phyloP scores from a whole-genome alignment of 306 rosid species.

The Dryas octopetala region DNA sequence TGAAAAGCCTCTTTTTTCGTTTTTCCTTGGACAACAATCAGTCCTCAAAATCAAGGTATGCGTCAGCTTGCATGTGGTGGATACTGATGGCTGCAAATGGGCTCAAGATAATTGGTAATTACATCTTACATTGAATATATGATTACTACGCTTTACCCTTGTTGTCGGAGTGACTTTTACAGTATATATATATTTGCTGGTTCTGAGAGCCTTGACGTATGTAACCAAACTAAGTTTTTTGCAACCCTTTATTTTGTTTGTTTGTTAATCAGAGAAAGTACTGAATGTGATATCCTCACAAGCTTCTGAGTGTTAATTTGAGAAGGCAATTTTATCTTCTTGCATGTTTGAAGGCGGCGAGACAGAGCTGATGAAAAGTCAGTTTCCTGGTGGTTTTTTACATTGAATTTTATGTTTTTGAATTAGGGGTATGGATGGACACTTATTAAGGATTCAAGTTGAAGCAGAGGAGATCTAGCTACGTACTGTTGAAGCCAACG shows the following conservation, averaged over 20 bases:
- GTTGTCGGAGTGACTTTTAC: background rate
- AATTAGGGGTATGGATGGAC: background rate
- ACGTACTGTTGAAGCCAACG: too few relatives aligned
- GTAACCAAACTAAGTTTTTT: background rate
- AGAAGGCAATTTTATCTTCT: background rate
- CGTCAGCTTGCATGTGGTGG: constrained; percentile 85
- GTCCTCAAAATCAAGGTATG: constrained; percentile 91
- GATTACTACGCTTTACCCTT: background rate
- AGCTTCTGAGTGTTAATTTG: background rate
- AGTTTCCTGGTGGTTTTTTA: too few relatives aligned
- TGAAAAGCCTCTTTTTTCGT: background rate
- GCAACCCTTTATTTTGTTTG: background rate
- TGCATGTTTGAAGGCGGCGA: background rate
- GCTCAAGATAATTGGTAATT: constrained; percentile 86
- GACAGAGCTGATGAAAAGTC: too few relatives aligned
- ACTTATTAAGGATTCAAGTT: background rate
- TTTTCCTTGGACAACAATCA: constrained; percentile 45
- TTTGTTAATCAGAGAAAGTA: background rate
- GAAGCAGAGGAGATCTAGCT: too few relatives aligned
- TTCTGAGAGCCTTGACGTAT: background rate
- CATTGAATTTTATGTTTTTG: background rate
- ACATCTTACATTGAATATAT: constrained; percentile 4
- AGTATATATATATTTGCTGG: background rate
- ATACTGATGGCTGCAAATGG: constrained; percentile 91
- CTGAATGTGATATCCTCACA: background rate